Base-by-base conservation (phyloP, 768 basidiomycete genomes). In the Amanita brunnescens region DNA sequence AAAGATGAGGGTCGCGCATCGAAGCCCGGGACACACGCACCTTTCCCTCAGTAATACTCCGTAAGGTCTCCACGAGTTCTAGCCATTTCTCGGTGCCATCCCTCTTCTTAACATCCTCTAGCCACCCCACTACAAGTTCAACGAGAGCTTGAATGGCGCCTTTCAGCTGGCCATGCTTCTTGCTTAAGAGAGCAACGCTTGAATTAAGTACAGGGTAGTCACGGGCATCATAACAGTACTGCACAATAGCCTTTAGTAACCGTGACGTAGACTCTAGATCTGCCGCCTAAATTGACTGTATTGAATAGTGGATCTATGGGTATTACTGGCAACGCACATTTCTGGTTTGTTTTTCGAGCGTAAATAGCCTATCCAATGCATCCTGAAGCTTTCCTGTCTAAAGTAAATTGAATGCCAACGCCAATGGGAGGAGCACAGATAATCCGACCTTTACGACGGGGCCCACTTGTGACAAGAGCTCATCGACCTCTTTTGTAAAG, bases 131-230 rank as follows among this genome's bases (percentile, higher is more conserved):
- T 2, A 80, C 77, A 54, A 80, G 79, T 61, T 98, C 94, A 8
- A 98, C 93, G 62, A 99, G 86, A n/a, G 83, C 78, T 61, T 93
- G 89, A 10, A 94, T 81, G 1, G 83, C 87, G 45, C 78, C 87
- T 64, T 97, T 94, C 57, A 98, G 74, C 63, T 99, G 96, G 0
- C 96, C 95, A 66, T 98, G 96, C 62, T 97, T 98, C 77, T 96
- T 97, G 68, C 85, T 86, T 58, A 96, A 69, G 14, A 79, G 43
- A 30, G 71, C 75, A 53, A 91, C 75, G 55, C 77, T 83, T 7
- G 77, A 72, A 62, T 93, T 92, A 52, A 94, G 70, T 49, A 81
- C 74, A 29, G 74, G 66, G 62, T 83, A 83, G 61, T 95, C 78
- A 52, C 75, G 76, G 20, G 81, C 81, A 56, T 83, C 71, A 64